phyloP scores from a whole-genome alignment of 116 monocot genomes.

The Cymodocea nodosa region DNA sequence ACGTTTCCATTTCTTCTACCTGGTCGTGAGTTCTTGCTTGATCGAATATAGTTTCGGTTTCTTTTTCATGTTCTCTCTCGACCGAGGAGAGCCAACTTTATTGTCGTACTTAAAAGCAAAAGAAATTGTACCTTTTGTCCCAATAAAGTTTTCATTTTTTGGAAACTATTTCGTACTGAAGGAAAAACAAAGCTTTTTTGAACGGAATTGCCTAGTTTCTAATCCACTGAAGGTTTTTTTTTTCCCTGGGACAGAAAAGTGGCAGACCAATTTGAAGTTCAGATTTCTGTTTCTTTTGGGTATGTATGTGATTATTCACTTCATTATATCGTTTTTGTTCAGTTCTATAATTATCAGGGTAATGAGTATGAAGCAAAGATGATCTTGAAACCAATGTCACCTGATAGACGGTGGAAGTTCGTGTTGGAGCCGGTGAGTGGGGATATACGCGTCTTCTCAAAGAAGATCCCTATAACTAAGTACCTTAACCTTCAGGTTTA shows the following conservation, averaged over 20 bases:
- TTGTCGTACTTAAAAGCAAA: too few relatives aligned
- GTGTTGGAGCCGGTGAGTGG: slow-evolving; percentile 60
- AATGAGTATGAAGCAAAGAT: slow-evolving; percentile 83
- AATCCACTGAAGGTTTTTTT: too few relatives aligned
- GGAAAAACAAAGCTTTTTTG: too few relatives aligned
- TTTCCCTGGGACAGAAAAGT: too few relatives aligned
- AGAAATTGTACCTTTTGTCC: too few relatives aligned
- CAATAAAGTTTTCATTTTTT: too few relatives aligned
- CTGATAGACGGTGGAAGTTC: slow-evolving; percentile 80
- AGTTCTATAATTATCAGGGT: slow-evolving; percentile 74
- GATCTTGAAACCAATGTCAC: slow-evolving; percentile 62
- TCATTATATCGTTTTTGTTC: slow-evolving; percentile 2
- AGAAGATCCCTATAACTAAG: slow-evolving; percentile 77
- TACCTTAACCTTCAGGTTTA: slow-evolving; percentile 86
- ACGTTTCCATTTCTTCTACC: neutral
- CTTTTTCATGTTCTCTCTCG: too few relatives aligned
- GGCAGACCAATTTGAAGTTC: too few relatives aligned
- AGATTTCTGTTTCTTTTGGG: neutral
- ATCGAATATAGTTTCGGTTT: neutral
- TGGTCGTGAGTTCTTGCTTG: neutral
- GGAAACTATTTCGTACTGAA: too few relatives aligned
- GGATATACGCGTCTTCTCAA: slow-evolving; percentile 72
- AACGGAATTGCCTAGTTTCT: too few relatives aligned
- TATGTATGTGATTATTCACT: neutral
- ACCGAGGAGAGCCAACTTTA: too few relatives aligned